A percentile compares a stretch with the other conserved stretches of the same genome.
Conservation (phyloP, 1,284 basidiomycete species). For the Blastosporella zonata region DNA sequence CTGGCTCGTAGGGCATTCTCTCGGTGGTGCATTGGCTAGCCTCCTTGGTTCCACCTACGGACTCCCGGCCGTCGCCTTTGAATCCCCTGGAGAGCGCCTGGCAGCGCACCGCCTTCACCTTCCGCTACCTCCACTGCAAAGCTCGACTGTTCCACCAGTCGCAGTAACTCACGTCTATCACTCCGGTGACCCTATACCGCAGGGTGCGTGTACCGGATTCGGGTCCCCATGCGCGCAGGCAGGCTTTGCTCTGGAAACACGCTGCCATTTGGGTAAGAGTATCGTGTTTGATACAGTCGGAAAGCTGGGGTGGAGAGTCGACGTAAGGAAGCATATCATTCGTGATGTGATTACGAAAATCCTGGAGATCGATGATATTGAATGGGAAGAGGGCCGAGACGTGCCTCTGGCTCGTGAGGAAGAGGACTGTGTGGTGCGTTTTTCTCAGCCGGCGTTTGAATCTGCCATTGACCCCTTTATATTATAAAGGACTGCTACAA, state of each 20-base stretch:
- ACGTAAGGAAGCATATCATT: conserved; percentile 83
- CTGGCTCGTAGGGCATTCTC: conserved; percentile 88
- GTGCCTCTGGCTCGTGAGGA: conserved; percentile 55
- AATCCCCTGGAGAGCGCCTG: conserved; percentile 27
- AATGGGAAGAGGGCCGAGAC: conserved; percentile 43
- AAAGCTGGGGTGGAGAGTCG: conserved; percentile 81
- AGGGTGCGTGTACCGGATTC: conserved; percentile 72
- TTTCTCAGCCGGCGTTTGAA: neutral
- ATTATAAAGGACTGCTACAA: conserved; percentile 61
- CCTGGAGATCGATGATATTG: conserved; percentile 58
- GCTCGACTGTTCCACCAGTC: conserved; percentile 25
- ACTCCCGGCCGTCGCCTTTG: conserved; percentile 86
- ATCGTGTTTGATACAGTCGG: conserved; percentile 85
- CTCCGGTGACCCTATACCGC: conserved; percentile 79
- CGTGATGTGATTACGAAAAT: conserved; percentile 74
- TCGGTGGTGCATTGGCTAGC: conserved; percentile 87
- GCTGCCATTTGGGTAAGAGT: conserved; percentile 67
- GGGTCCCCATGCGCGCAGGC: conserved; percentile 61
- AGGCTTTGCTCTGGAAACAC: conserved; percentile 72
- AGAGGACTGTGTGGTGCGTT: conserved; percentile 57
- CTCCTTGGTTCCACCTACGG: conserved; percentile 92
- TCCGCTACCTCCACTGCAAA: conserved; percentile 48
- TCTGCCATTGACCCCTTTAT: neutral
- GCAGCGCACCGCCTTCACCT: conserved; percentile 71
- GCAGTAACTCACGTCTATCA: conserved; percentile 77